Evolutionary conservation across 257 asterid genomes (phyloP).

Genomic region (Ligustrum vulgare): DNA sequence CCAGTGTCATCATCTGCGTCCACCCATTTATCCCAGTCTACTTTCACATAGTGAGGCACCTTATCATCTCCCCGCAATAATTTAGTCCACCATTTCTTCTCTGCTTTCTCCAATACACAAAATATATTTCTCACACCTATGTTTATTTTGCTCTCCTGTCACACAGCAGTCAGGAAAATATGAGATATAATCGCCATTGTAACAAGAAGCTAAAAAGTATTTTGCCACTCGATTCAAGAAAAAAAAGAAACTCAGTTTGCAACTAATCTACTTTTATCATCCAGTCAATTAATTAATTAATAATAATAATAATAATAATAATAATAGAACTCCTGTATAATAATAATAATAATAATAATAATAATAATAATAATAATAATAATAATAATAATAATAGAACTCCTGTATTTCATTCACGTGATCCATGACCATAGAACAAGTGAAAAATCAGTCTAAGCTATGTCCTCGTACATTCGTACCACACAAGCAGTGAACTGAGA

Average conservation of each 20-base stretch:
- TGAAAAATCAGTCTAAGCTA: neutral
- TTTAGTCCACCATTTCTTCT: conserved; percentile 86
- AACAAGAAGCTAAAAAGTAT: neutral
- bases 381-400: too few species aligned
- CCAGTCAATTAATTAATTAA: too few species aligned
- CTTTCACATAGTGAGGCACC: conserved; percentile 85
- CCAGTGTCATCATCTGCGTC: conserved; percentile 89
- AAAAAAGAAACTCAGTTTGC: neutral
- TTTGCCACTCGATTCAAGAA: neutral
- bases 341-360: too few species aligned
- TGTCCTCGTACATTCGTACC: neutral
- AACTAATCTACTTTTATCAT: neutral
- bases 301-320: too few species aligned
- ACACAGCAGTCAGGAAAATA: neutral
- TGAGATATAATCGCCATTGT: neutral
- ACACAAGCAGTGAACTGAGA: neutral
- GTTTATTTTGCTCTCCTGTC: conserved; percentile 80
- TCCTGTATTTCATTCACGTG: too few species aligned
- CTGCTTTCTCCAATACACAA: conserved; percentile 84
- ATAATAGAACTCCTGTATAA: too few species aligned
- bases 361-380: too few species aligned
- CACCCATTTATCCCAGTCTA: conserved; percentile 99
- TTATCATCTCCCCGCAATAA: conserved; percentile 72
- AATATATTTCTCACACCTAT: conserved; percentile 64
- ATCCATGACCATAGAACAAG: neutral